Base-by-base conservation (phyloP, 768 basidiomycete genomes). In the Pulveroboletus sp. region DNA sequence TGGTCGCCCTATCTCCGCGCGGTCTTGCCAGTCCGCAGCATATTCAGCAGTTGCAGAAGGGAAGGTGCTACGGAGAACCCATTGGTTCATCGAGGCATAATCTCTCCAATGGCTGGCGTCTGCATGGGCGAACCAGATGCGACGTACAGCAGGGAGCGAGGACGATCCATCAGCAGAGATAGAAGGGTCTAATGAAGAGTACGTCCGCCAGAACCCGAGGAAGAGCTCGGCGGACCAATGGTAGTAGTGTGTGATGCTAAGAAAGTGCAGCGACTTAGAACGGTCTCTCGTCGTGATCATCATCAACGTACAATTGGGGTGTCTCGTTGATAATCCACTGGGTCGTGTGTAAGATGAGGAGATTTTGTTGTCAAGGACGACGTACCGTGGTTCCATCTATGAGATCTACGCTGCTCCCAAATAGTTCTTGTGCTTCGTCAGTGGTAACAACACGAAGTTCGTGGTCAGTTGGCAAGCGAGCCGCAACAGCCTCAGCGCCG, bases 161-260 rank as follows among this genome's bases (percentile, higher is more conserved):
- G 90, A 89, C 41, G 78, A 77, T 8, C 90, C 92, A 39, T 76
- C 69, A 0, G 78, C 56, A 3, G 81, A 68, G 45, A 94, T 92
- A 18, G 67, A 69, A 1, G 80, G 78, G 64, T 93, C 91, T 10
- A 95, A 73, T 2, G 89, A 83, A 31, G 90, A 79, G 66, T 94
- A 95, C 0, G 92, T 83, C 8, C 91, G 79, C 93, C 93, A 95
- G 58, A 94, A 80, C 36, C 93, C 93, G 56, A 91, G 90, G 72
- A 89, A 86, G 17, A 93, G 79, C 63, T 97, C 93, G 5, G 93
- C 93, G 30, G 86, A 81, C 81, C 89, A 93, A 61, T 97, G 93
- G 65, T 93, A 95, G 65, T 94, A 95, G 68, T 95, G 93, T 1
- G 86, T 88, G 49, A 95, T 78, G 69, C 89, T 91, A 41, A 26